Conservation (phyloP, 768 basidiomycete species). For the Omphalotus guepiniiformis region DNA sequence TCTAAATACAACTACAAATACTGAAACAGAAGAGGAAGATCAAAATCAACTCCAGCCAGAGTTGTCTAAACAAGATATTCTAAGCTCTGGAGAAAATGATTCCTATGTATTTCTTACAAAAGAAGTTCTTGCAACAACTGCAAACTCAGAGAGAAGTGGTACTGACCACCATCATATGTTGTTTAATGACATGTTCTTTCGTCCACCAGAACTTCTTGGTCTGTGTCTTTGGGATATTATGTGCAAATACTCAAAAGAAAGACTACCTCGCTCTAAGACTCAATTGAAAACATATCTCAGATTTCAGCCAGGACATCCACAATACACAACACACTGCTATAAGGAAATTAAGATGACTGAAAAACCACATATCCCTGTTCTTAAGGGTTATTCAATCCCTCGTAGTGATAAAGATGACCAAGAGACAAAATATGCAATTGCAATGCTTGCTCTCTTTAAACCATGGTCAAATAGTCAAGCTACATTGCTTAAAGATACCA, state of each 20-base stretch:
- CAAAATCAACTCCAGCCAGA: too few species aligned
- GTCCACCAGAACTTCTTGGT: not conserved
- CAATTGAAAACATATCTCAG: constrained; percentile 4
- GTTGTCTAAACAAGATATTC: too few species aligned
- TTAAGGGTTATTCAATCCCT: constrained; percentile 8
- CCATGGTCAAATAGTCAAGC: too few species aligned
- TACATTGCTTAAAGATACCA: too few species aligned
- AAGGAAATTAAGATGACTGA: constrained; percentile 8
- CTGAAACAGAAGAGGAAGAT: not conserved
- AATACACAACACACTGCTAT: constrained; percentile 9
- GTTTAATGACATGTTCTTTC: not conserved
- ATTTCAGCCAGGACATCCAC: constrained; percentile 11
- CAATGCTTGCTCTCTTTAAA: too few species aligned
- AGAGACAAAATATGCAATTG: constrained; percentile 8
- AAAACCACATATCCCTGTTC: not conserved
- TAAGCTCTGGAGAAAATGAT: too few species aligned
- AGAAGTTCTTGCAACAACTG: too few species aligned
- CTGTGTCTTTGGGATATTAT: constrained; percentile 2
- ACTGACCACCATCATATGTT: not conserved
- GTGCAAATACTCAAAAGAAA: not conserved
- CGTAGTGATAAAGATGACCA: constrained; percentile 3
- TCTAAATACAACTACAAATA: not conserved
- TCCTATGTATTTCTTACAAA: too few species aligned
- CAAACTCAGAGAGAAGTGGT: too few species aligned
- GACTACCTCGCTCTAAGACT: not conserved